These are phyloP conservation scores for Chamaenerion angustifolium DNA, from an alignment of 345 rosid species.

Conservation along the genomic window DNA sequence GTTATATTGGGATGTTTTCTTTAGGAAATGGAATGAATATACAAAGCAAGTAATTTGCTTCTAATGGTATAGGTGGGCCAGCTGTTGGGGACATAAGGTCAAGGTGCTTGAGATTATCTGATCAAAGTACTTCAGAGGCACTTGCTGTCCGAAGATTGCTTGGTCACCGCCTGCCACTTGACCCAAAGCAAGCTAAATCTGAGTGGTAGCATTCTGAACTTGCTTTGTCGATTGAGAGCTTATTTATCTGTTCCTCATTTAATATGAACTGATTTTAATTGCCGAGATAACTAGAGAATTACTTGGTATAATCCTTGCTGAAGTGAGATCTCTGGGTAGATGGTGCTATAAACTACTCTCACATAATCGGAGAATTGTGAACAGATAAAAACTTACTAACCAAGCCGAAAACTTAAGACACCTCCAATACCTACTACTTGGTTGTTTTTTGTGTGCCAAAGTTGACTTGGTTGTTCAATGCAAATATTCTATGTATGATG, in stretches of 20 bases:
- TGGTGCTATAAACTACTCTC: no score
- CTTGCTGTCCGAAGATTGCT: conserved; percentile 77
- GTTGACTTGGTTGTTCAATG: no score
- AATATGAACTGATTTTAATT: neutral
- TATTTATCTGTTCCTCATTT: neutral
- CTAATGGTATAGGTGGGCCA: conserved; percentile 52
- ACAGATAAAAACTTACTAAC: no score
- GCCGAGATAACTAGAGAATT: neutral
- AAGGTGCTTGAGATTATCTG: conserved; percentile 84
- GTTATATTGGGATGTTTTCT: neutral
- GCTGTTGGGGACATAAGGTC: conserved; percentile 96
- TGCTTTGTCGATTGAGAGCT: neutral
- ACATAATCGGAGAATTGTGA: no score
- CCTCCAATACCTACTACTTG: no score
- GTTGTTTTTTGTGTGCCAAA: no score
- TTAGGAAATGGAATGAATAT: neutral
- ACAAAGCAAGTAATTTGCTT: no score
- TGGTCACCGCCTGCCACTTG: conserved; percentile 71
- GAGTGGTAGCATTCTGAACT: conserved; percentile 44
- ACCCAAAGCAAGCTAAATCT: conserved; percentile 51
- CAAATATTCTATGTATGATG: no score
- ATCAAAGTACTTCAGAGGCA: conserved; percentile 78
- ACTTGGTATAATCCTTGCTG: no score
- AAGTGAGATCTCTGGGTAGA: no score
- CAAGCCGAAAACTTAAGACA: no score